Percentiles rank a stretch among this genome's conserved stretches.
These are phyloP conservation scores for Xenoacremonium recifei DNA, from an alignment of 2,329 filamentous ascomycete species.

Conservation along the genomic window DNA sequence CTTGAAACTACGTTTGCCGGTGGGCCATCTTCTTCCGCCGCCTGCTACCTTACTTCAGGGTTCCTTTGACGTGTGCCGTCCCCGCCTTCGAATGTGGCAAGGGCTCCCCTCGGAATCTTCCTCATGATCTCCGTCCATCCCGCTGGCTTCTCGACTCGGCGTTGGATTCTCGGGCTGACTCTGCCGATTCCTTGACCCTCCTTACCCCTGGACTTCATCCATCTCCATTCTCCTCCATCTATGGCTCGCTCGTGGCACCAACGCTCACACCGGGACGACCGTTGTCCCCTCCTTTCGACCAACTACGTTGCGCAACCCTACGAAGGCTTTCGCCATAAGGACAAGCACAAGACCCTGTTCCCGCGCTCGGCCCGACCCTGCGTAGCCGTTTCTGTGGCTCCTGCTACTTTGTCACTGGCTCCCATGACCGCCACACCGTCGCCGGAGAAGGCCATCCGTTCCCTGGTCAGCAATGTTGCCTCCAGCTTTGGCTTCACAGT, in stretches of 20 bases:
- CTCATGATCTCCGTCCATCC: no score
- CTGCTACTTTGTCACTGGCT: slow-evolving; percentile 8
- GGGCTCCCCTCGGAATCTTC: no score
- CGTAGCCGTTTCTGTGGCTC: slow-evolving; percentile 1
- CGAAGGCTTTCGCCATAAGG: no score
- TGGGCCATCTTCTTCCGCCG: no score
- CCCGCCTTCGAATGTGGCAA: no score
- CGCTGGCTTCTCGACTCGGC: background rate
- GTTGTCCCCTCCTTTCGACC: slow-evolving; percentile 20
- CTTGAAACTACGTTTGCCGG: no score
- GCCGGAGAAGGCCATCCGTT: slow-evolving; percentile 24
- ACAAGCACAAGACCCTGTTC: slow-evolving; percentile 24
- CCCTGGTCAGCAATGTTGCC: slow-evolving; percentile 21
- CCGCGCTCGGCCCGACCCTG: slow-evolving; percentile 24
- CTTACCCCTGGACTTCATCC: no score
- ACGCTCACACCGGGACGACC: slow-evolving; percentile 26
- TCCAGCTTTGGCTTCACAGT: slow-evolving; percentile 23
- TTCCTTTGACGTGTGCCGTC: no score
- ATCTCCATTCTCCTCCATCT: slow-evolving; percentile 1
- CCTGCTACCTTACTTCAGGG: no score
- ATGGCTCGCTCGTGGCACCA: slow-evolving; percentile 28
- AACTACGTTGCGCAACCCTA: slow-evolving; percentile 24
- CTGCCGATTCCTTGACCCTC: background rate
- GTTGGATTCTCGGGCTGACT: background rate
- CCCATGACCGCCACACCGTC: slow-evolving; percentile 21